Evolutionary conservation across 768 basidiomycete species (phyloP), one percentile per base, ranked within the genome.

Genomic region (Lactifluus echinatus): DNA sequence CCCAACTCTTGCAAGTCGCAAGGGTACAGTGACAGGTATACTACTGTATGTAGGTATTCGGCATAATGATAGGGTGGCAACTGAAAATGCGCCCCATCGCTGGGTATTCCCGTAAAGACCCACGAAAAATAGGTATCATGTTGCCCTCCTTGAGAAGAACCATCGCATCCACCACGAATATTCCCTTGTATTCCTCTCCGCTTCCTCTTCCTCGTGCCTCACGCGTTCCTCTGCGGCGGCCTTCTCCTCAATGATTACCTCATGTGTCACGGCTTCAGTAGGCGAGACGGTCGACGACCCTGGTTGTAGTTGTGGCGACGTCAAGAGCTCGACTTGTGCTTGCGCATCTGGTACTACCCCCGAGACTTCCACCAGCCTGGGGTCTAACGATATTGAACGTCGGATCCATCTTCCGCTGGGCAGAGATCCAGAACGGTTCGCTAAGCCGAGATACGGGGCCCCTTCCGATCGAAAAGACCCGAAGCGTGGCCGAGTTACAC

Each of bases 201-300:
- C 78, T 61, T 81, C 78, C 10, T 72, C 73, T 63, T 79, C 70
- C 68, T 87, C 85, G 46, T 76, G 76, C 63, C 80, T 75, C 48
- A 81, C 64, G 44, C 79, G 72, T 61, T 80, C 74, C 31, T 74
- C 73, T 26, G 79, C 70, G 4, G 79, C 84, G 15, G 78, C 72
- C 57, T 79, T 74, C 68, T 88, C 87, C 67, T 89, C 86, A 37
- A 80, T 84, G 39, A 87, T 74, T 40, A 85, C 80, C 63, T 89
- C 87, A 45, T 79, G 77, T 50, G 79, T 74, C 40, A 88, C 83
- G 10, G 85, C 87, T 58, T 83, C 76, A 8, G 78, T 78, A 4
- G 81, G 73, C 15, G 82, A 29, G 8, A 60, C 37, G 1, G 48
- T 17, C 2, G 39, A 33, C 10, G 50, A 37, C 23, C 56, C 59